Percentiles rank a stretch among this genome's conserved stretches.
Conservation (phyloP, 129 eudicot genomes). For the Heracleum sosnowskyi region DNA sequence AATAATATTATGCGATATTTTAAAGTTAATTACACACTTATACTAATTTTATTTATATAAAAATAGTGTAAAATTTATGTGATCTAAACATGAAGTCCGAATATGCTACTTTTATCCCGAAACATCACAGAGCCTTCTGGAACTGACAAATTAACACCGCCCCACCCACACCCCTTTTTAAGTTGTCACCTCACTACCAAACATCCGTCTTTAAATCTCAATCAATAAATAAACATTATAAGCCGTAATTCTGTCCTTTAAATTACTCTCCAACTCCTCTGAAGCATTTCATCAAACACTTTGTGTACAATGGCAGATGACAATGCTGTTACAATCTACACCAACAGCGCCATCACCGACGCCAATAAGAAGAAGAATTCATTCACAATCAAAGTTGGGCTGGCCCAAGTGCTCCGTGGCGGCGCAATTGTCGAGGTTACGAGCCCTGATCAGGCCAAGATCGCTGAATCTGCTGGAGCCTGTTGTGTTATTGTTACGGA, state of each 20-base stretch:
- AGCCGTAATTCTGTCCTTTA: neutral
- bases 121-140: neutral
- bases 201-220: neutral
- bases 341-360: slow-evolving; percentile 60
- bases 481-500: slow-evolving; percentile 56
- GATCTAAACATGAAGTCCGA: neutral
- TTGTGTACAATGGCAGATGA: slow-evolving; percentile 56
- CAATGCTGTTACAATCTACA: slow-evolving; percentile 63
- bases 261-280: neutral
- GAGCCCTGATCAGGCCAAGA: slow-evolving; percentile 61
- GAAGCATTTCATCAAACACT: slow-evolving; percentile 27
- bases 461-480: slow-evolving; percentile 88
- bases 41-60: neutral
- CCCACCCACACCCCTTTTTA: neutral
- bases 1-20: too few relatives aligned
- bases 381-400: slow-evolving; percentile 62
- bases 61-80: neutral
- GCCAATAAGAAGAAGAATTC: slow-evolving; percentile 34
- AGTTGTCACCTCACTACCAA: slow-evolving; percentile 2
- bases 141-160: slow-evolving; percentile 4
- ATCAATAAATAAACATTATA: neutral
- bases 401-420: slow-evolving; percentile 81
- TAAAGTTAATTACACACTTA: too few relatives aligned
- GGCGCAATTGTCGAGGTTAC: slow-evolving; percentile 64
- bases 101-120: neutral